Evolutionary conservation across 2,329 filamentous ascomycete genomes (phyloP).

Genomic region (Fusarium aywerte): DNA sequence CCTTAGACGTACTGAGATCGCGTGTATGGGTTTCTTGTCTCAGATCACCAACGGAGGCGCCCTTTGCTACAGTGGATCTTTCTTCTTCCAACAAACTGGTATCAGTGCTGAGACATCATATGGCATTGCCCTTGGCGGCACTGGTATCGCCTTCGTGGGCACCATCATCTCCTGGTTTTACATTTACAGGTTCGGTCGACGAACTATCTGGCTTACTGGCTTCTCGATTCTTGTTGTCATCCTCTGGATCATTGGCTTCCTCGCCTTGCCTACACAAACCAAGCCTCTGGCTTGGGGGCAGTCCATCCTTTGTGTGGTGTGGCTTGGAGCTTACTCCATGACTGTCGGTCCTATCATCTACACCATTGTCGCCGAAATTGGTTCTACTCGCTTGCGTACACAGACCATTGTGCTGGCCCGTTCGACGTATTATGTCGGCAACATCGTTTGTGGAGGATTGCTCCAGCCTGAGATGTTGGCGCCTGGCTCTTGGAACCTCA

Average conservation of each 20-base stretch:
- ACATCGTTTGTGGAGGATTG: constrained; percentile 55
- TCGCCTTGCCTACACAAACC: constrained; percentile 53
- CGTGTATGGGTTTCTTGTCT: constrained; percentile 54
- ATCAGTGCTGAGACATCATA: constrained; percentile 53
- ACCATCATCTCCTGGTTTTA: constrained; percentile 58
- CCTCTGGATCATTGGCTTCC: constrained; percentile 57
- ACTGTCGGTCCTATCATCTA: constrained; percentile 58
- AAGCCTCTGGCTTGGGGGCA: constrained; percentile 54
- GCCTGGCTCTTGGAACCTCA: constrained; percentile 54
- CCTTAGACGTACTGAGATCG: constrained; percentile 59
- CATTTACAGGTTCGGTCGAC: constrained; percentile 56
- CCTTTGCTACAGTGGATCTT: constrained; percentile 56
- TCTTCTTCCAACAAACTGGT: constrained; percentile 61
- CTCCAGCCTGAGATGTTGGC: constrained; percentile 54
- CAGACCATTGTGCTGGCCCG: constrained; percentile 57
- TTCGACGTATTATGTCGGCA: constrained; percentile 54
- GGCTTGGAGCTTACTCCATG: constrained; percentile 58
- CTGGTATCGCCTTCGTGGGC: constrained; percentile 57
- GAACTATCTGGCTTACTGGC: constrained; percentile 56
- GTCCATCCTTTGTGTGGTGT: constrained; percentile 56
- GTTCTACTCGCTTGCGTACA: constrained; percentile 55
- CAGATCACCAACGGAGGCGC: constrained; percentile 57
- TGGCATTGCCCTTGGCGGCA: constrained; percentile 56
- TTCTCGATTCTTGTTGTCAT: constrained; percentile 52
- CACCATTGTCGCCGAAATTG: constrained; percentile 56